Percentiles rank a stretch among this genome's conserved stretches.
phyloP scores from a whole-genome alignment of 192 early-diverging fungal species.

The Backusella westeae region DNA sequence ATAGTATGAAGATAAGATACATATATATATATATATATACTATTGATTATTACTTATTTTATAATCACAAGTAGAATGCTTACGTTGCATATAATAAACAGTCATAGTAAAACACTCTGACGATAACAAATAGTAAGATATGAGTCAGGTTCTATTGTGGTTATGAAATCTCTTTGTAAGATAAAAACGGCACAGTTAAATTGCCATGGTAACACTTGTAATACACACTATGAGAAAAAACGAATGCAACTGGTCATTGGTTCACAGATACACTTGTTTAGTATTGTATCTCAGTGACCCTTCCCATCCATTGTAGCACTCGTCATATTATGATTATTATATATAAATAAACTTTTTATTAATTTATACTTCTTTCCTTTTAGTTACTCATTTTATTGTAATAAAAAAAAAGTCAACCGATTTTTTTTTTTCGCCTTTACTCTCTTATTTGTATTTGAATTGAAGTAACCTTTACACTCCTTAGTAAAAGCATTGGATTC shows the following conservation, averaged over 20 bases:
- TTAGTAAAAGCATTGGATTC: background rate
- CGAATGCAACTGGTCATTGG: background rate
- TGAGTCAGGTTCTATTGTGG: background rate
- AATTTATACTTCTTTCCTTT: background rate
- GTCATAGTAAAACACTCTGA: too few relatives aligned
- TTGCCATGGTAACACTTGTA: background rate
- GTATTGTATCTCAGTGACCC: conserved; percentile 3
- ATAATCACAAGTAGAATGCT: too few relatives aligned
- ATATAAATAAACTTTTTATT: conserved; percentile 1
- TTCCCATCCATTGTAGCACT: background rate
- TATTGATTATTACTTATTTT: too few relatives aligned
- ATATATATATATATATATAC: too few relatives aligned
- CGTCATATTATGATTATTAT: background rate
- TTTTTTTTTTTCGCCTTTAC: background rate
- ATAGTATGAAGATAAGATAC: too few relatives aligned
- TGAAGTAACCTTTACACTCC: background rate
- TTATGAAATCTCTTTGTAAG: background rate
- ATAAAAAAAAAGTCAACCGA: background rate
- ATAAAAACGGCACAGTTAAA: background rate
- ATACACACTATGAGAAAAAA: background rate
- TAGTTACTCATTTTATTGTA: background rate
- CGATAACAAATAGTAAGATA: background rate
- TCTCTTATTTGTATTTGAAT: background rate
- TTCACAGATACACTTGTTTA: background rate
- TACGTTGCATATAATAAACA: too few relatives aligned